Evolutionary conservation across 441 rosid genomes (phyloP).

Genomic region (Populus hybrid): DNA sequence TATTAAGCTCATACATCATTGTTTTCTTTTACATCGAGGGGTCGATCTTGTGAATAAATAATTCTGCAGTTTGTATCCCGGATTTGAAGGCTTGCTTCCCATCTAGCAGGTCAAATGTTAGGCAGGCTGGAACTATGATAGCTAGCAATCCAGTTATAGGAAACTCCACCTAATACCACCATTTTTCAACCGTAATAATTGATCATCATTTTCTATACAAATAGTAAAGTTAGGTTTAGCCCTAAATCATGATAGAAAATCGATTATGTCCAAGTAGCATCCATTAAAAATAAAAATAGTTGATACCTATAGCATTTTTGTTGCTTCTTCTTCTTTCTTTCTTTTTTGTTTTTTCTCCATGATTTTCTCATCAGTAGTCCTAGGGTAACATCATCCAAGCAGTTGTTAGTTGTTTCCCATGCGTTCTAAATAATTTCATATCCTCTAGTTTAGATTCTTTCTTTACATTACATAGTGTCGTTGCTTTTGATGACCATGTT

Average conservation of each 20-base stretch:
- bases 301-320: neutral
- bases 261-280: no score
- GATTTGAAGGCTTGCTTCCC: neutral
- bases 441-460: no score
- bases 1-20: neutral
- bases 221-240: neutral
- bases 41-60: neutral
- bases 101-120: no score
- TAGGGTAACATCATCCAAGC: neutral
- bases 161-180: conserved; percentile 1
- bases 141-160: neutral
- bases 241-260: neutral
- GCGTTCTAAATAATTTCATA: no score
- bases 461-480: no score
- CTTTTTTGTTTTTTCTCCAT: neutral
- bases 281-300: neutral
- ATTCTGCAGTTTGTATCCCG: neutral
- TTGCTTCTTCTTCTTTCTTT: no score
- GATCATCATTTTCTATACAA: neutral
- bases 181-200: neutral
- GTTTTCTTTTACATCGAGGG: neutral
- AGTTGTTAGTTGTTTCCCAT: no score
- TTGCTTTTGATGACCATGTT: no score
- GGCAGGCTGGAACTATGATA: no score
- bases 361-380: neutral